Conservation (phyloP, 2,329 filamentous ascomycete species). For the Aspergillus cejpii region DNA sequence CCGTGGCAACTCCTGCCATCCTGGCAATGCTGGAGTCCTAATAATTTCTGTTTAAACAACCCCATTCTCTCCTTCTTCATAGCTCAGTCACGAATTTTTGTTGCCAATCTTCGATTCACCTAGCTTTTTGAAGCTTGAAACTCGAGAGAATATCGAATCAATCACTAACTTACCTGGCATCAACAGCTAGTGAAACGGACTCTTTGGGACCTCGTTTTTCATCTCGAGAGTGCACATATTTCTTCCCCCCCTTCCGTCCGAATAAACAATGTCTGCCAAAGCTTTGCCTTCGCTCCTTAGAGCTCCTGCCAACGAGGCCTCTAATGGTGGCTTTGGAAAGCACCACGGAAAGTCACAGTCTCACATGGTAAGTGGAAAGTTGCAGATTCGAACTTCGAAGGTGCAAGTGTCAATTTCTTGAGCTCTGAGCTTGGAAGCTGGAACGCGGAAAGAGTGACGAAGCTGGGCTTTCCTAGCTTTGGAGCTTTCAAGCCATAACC, state of each 20-base stretch:
- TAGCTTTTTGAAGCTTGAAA: no score
- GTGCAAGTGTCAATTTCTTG: background rate
- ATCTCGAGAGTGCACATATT: no score
- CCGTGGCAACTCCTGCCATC: conserved; percentile 3
- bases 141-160: no score
- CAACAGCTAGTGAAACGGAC: no score
- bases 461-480: background rate
- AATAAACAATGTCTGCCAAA: conserved; percentile 60
- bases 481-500: background rate
- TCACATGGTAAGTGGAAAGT: conserved; percentile 46
- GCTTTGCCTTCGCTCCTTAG: conserved; percentile 78
- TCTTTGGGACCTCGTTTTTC: no score
- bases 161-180: no score
- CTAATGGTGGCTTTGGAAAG: conserved; percentile 38
- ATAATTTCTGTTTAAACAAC: no score
- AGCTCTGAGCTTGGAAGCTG: background rate
- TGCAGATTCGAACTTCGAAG: background rate
- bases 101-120: no score
- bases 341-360: conserved; percentile 52
- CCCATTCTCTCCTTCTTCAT: no score
- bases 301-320: conserved; percentile 47
- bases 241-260: conserved; percentile 1
- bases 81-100: no score
- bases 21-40: no score
- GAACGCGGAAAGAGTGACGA: background rate